Conservation (phyloP, 768 basidiomycete species). For the Dentipellis sp. region DNA sequence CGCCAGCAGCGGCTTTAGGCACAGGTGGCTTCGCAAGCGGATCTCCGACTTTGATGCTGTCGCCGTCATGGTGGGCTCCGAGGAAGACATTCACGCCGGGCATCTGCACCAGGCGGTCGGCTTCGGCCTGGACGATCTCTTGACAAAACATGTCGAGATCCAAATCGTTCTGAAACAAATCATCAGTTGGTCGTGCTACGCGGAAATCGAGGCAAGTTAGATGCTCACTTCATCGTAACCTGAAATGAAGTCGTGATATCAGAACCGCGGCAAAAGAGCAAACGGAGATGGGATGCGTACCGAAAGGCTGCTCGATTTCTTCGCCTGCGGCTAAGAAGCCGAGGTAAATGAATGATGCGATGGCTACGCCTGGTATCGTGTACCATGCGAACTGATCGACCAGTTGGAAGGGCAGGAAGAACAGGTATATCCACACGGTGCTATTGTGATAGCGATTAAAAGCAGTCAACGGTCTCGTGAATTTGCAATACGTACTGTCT, state of each 20-base stretch:
- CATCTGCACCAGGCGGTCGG: slow-evolving; percentile 42
- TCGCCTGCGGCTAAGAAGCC: slow-evolving; percentile 67
- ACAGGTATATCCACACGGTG: slow-evolving; percentile 66
- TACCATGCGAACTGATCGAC: slow-evolving; percentile 53
- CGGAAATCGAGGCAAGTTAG: not conserved
- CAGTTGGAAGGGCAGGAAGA: slow-evolving; percentile 73
- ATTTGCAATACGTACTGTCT: slow-evolving; percentile 16
- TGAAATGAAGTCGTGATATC: slow-evolving; percentile 10
- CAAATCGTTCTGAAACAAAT: slow-evolving; percentile 45
- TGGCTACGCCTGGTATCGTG: slow-evolving; percentile 54
- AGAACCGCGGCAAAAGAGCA: not conserved
- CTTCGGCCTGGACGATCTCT: slow-evolving; percentile 46
- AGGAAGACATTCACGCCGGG: slow-evolving; percentile 42
- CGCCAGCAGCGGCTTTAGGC: too few species aligned
- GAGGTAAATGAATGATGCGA: slow-evolving; percentile 67
- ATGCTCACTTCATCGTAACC: slow-evolving; percentile 50
- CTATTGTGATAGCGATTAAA: slow-evolving; percentile 15
- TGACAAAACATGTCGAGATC: slow-evolving; percentile 58
- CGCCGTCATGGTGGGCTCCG: slow-evolving; percentile 18
- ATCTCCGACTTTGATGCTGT: not conserved
- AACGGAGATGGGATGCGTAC: slow-evolving; percentile 22
- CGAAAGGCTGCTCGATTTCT: slow-evolving; percentile 64
- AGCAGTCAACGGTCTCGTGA: not conserved
- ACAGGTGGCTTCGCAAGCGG: too few species aligned
- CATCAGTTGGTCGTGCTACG: not conserved